These are phyloP conservation scores for Dactylonectria macrodidyma DNA, from an alignment of 2,329 filamentous ascomycete species.

Conservation along the genomic window DNA sequence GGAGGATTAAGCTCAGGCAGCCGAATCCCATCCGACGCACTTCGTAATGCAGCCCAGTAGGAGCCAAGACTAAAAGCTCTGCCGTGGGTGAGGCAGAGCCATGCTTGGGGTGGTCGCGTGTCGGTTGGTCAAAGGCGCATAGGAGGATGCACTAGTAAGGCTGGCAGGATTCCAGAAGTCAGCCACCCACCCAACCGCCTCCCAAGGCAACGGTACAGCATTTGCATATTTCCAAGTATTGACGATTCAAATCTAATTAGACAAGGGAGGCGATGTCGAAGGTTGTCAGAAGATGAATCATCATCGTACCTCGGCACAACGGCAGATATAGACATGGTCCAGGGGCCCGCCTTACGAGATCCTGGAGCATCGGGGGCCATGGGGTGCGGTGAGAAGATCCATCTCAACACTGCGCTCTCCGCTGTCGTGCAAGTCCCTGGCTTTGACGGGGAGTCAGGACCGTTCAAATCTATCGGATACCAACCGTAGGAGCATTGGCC, in stretches of 20 bases:
- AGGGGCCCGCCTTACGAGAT: constrained; percentile 26
- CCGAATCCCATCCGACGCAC: constrained; percentile 1
- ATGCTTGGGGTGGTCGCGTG: constrained; percentile 12
- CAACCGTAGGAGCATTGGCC: background rate
- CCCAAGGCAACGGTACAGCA: constrained; percentile 11
- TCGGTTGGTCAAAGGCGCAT: constrained; percentile 1
- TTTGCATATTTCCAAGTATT: background rate
- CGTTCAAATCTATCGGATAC: too few species aligned
- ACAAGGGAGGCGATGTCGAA: constrained; percentile 8
- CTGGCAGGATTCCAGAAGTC: constrained; percentile 25
- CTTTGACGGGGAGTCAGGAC: constrained; percentile 2
- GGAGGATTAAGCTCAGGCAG: constrained; percentile 11
- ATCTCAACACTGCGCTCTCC: constrained; percentile 20
- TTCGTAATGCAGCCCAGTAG: background rate
- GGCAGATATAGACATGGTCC: constrained; percentile 2
- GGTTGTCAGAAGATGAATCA: constrained; percentile 5
- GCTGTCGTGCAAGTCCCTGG: constrained; percentile 1
- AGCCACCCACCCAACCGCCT: constrained; percentile 13
- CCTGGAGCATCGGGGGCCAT: constrained; percentile 27
- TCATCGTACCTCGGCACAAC: background rate
- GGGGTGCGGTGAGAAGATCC: constrained; percentile 16
- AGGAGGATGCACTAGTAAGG: constrained; percentile 22
- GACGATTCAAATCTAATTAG: constrained; percentile 8
- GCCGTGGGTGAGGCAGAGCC: constrained; percentile 5
- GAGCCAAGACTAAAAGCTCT: background rate